Evolutionary conservation across 2,329 filamentous ascomycete genomes (phyloP).

Genomic region (Gnomoniopsis smithogilvyi): DNA sequence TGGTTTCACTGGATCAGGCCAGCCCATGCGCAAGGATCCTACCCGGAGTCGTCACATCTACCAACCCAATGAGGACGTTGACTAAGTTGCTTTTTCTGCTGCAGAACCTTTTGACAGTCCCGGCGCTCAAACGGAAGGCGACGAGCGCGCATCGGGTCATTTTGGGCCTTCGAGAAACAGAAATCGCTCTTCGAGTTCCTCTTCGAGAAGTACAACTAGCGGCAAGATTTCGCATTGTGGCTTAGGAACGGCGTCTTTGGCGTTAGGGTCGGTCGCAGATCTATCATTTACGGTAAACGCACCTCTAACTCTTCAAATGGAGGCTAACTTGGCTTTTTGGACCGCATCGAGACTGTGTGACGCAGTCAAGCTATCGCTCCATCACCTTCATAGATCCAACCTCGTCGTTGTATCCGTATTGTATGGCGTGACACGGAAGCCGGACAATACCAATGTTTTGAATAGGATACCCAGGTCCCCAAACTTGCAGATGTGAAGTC

Average conservation of each 20-base stretch:
- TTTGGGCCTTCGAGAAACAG: background rate
- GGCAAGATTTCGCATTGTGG: background rate
- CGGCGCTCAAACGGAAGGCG: background rate
- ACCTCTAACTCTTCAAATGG: constrained; percentile 17
- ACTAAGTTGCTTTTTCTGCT: constrained; percentile 43
- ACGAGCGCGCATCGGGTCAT: background rate
- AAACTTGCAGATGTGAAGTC: background rate
- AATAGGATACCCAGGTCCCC: background rate
- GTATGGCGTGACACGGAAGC: background rate
- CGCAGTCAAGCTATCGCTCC: constrained; percentile 5
- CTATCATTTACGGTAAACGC: constrained; percentile 16
- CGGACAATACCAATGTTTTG: background rate
- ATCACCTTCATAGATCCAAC: constrained; percentile 3
- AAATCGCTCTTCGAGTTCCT: constrained; percentile 1
- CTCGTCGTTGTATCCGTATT: background rate
- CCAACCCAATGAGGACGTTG: constrained; percentile 71
- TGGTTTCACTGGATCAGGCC: constrained; percentile 92
- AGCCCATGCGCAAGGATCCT: constrained; percentile 91
- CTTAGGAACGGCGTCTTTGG: constrained; percentile 10
- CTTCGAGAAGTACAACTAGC: background rate
- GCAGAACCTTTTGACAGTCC: constrained; percentile 19
- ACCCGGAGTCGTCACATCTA: constrained; percentile 82
- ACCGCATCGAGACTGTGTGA: constrained; percentile 7
- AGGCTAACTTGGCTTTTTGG: constrained; percentile 18
- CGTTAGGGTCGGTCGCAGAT: constrained; percentile 17